Evolutionary conservation across 1,139 yeast species (phyloP), one percentile per base, ranked within the genome.

Genomic region (Torulaspora pretoriensis): DNA sequence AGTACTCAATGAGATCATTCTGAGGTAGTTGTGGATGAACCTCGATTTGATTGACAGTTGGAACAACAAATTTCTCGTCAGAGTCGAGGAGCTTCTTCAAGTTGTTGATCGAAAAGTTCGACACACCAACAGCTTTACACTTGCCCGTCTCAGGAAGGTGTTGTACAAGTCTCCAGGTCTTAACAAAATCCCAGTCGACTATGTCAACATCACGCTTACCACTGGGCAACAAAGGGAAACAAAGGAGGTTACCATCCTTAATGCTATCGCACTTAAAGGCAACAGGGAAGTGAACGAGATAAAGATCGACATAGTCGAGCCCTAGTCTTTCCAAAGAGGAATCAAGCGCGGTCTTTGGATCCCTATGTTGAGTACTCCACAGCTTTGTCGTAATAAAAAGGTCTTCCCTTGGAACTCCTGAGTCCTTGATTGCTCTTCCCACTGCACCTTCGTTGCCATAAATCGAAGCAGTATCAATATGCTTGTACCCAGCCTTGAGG

Each of bases 281-380:
- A 42, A 77, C 73, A 3, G 97, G 96, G 95, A 95, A 88, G 68
- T 89, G 97, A 60, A 87, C 76, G 63, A 89, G 73, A 64, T 82
- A 83, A 56, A 89, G 72, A 63, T 89, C 97, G 47, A 89, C 81
- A 59, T 89, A 89, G 44, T 85, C 95, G 54, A 85, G 68, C 2
- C 83, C 83, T 54, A 89, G 72, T 59, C 80, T 78, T 56, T 74
- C 63, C 59, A 89, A 73, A 2, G 94, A 81, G 40, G 63, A 68
- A 40, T 81, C 77, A 45, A 88, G 69, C 6, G 84, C 86, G 33
- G 63, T 71, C 37, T 67, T 81, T 22, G 81, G 81, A 42, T 78
- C 70, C 55, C 74, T 71, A 60, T 83, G 89, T 60, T 77, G 80
- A 28, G 80, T 68, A 49, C 81, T 75, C 85, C 89, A 82, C 54